Evolutionary conservation across 2,329 filamentous ascomycete genomes (phyloP), one percentile per base, ranked within the genome.

Genomic region (Ceratocystiopsis minuta): DNA sequence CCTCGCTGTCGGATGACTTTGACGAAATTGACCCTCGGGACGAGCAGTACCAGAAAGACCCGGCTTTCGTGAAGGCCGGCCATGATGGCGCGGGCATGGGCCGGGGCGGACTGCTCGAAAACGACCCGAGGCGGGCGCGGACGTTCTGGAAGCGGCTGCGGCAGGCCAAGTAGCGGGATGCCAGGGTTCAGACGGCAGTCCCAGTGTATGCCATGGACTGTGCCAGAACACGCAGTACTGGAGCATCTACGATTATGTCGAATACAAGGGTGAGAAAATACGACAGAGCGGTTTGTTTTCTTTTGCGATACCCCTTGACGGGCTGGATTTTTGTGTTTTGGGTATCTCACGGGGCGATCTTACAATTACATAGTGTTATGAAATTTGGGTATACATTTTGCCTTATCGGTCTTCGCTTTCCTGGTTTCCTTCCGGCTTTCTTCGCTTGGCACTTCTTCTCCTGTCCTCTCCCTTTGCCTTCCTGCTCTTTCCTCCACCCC

Each of bases 41-140:
- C 9, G 60, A 64, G 35, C 60, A 68, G 53, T 60, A 69, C n/a
- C 59, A 60, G 41, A 63, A 66, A 45, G 60, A 72, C 31, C 62
- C 66, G 3, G 52, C 44, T 2, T 55, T 53, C 39, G 45, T 52
- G 38, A 50, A 46, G 40, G 51, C 53, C 9, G 52, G 52, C 16
- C 46, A 44, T 20, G 33, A 33, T 18, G 35, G 36, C 15, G 32
- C 24, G 36, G 34, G 34, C 28, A 38, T 34, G 39, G 43, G 44
- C n/a, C 31, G 37, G 34, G 43, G 39, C n/a, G 34, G 42, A 42
- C 10, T 37, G 40, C 3, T 36, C 38, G 16, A 38, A 28, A 17
- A 34, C 34, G 37, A 15, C 24, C 24, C 24, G 7, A 28, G 24
- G 9, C 24, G 24, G 9, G 11, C 24, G 11, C 41, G 16, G 46